These are phyloP conservation scores for Sporothrix humicola DNA, from an alignment of 2,329 filamentous ascomycete species.

Conservation along the genomic window DNA sequence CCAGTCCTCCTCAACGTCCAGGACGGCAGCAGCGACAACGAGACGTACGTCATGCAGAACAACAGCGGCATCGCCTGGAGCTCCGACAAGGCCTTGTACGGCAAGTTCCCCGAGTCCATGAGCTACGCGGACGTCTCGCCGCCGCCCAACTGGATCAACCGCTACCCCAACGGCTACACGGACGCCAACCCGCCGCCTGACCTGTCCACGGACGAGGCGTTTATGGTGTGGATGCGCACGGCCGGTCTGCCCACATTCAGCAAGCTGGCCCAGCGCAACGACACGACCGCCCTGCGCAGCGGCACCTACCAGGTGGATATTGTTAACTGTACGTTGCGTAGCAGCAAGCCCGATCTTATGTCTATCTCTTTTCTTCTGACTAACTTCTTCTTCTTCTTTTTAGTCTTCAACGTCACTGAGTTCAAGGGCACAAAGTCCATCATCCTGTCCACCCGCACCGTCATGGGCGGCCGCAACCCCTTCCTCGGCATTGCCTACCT, in stretches of 20 bases:
- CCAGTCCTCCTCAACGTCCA: slow-evolving; percentile 66
- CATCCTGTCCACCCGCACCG: slow-evolving; percentile 84
- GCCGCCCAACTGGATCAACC: slow-evolving; percentile 81
- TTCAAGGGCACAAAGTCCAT: slow-evolving; percentile 91
- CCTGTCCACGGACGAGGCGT: slow-evolving; percentile 76
- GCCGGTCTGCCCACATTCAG: slow-evolving; percentile 92
- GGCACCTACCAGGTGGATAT: slow-evolving; percentile 82
- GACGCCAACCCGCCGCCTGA: slow-evolving; percentile 69
- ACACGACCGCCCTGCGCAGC: slow-evolving; percentile 66
- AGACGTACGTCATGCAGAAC: slow-evolving; percentile 76
- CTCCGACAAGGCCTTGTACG: slow-evolving; percentile 82
- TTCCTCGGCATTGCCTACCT: slow-evolving; percentile 97
- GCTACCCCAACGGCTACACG: slow-evolving; percentile 75
- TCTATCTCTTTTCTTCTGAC: no score
- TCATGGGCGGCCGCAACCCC: slow-evolving; percentile 93
- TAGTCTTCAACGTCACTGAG: slow-evolving; percentile 77
- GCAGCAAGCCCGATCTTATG: slow-evolving; percentile 50
- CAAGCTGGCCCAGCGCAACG: slow-evolving; percentile 88
- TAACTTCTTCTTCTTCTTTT: no score
- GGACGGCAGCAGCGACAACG: slow-evolving; percentile 46
- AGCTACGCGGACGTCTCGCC: slow-evolving; percentile 70
- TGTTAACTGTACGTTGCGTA: slow-evolving; percentile 65
- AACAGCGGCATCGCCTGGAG: slow-evolving; percentile 81
- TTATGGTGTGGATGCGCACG: slow-evolving; percentile 99
- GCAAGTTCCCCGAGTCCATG: slow-evolving; percentile 64